phyloP scores from a whole-genome alignment of 352 stramenopile species.

The Pythium vanterpoolii region DNA sequence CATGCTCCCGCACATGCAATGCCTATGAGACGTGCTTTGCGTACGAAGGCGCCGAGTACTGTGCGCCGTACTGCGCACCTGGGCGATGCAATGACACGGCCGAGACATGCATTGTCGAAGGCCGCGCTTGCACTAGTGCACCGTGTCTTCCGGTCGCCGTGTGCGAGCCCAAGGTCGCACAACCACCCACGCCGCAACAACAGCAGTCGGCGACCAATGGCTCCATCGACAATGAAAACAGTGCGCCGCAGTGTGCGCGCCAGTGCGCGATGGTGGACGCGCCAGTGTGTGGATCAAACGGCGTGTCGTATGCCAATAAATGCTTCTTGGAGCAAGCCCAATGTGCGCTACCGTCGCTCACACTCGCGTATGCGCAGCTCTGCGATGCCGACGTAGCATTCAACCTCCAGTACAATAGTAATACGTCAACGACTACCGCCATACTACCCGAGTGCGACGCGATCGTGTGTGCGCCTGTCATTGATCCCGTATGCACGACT shows the following conservation, averaged over 20 bases:
- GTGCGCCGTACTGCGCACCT: conserved; percentile 34
- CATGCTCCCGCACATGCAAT: conserved; percentile 26
- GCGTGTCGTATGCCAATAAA: conserved; percentile 43
- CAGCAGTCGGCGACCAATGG: background rate
- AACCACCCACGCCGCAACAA: background rate
- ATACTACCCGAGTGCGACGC: conserved; percentile 11
- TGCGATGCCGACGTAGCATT: conserved; percentile 28
- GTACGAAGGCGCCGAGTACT: conserved; percentile 42
- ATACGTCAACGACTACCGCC: background rate
- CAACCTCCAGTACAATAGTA: conserved; percentile 32
- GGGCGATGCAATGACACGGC: conserved; percentile 37
- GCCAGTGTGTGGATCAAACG: conserved; percentile 45
- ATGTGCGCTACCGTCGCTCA: conserved; percentile 27
- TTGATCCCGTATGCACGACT: conserved; percentile 51
- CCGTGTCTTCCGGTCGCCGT: conserved; percentile 45
- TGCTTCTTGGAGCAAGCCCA: conserved; percentile 53
- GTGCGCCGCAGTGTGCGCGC: conserved; percentile 24
- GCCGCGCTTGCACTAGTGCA: conserved; percentile 29
- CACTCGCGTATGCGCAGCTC: conserved; percentile 20
- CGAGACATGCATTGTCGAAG: conserved; percentile 39
- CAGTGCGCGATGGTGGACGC: conserved; percentile 36
- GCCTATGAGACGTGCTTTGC: conserved; percentile 43
- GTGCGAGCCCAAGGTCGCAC: conserved; percentile 30
- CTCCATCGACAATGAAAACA: background rate
- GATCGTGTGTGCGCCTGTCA: conserved; percentile 35